Conservation (phyloP, 345 rosid species). For the Abelmoschus esculentus region DNA sequence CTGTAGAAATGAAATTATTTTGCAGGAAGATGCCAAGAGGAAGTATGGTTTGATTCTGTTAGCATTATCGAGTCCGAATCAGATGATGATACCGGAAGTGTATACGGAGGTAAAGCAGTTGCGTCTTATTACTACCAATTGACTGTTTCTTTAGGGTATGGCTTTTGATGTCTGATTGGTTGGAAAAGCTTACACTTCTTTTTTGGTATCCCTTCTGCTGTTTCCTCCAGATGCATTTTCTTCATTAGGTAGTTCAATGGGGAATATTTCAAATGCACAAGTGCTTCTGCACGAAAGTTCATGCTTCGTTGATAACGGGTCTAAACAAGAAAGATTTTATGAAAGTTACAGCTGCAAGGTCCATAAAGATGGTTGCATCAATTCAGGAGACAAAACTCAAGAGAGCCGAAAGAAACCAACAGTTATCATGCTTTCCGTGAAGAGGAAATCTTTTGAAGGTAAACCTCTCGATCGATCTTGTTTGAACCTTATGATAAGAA, state of each 20-base stretch:
- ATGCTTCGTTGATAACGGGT: conserved; percentile 21
- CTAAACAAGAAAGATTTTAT: conserved; percentile 29
- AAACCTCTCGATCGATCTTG: no score
- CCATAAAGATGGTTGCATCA: conserved; percentile 16
- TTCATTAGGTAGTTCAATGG: conserved; percentile 16
- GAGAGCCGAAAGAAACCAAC: conserved; percentile 37
- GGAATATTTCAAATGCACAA: conserved; percentile 25
- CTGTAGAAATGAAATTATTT: background rate
- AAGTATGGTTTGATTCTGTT: conserved; percentile 75
- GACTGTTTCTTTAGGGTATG: background rate
- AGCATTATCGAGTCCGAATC: conserved; percentile 83
- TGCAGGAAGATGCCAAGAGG: conserved; percentile 59
- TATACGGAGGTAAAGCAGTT: conserved; percentile 48
- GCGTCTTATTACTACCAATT: background rate
- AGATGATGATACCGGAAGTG: conserved; percentile 68
- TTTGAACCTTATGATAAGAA: no score
- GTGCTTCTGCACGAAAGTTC: conserved; percentile 31
- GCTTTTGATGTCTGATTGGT: background rate
- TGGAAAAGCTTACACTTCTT: background rate
- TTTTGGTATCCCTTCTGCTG: background rate
- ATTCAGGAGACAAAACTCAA: conserved; percentile 25
- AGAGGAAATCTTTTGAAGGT: conserved; percentile 41
- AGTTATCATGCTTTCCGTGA: conserved; percentile 39
- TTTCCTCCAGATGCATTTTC: conserved; percentile 32
- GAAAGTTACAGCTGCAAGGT: conserved; percentile 30